These are phyloP conservation scores for Candida sp. DNA, from an alignment of 1,139 yeast species.

Conservation along the genomic window DNA sequence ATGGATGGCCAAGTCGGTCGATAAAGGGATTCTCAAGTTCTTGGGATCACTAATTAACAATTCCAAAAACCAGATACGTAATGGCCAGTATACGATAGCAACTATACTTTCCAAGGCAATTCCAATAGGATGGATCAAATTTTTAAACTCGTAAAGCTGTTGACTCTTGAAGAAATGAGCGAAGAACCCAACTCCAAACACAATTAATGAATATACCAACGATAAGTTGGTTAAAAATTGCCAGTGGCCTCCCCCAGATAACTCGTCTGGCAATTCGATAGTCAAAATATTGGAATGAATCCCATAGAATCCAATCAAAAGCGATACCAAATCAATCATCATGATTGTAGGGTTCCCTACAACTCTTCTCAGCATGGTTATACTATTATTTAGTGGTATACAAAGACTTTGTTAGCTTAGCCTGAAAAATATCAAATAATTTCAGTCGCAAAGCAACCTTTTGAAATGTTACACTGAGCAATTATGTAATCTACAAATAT, in stretches of 20 bases:
- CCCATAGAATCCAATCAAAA: constrained; percentile 31
- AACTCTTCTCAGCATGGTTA: constrained; percentile 14
- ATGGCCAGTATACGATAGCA: constrained; percentile 63
- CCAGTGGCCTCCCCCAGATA: constrained; percentile 57
- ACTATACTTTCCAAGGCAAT: constrained; percentile 59
- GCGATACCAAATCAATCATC: constrained; percentile 21
- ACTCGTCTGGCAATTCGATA: constrained; percentile 36
- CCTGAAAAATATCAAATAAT: background rate
- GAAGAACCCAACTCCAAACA: constrained; percentile 36
- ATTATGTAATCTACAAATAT: no score
- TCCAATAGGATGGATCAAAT: constrained; percentile 46
- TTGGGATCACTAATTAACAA: constrained; percentile 33
- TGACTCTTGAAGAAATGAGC: constrained; percentile 31
- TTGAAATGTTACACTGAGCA: no score
- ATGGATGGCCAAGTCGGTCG: constrained; percentile 56
- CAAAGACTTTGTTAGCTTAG: background rate
- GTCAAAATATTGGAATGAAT: constrained; percentile 14
- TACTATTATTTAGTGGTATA: background rate
- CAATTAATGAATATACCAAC: constrained; percentile 43
- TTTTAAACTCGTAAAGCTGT: constrained; percentile 25
- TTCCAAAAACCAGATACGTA: constrained; percentile 47
- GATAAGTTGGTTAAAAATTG: constrained; percentile 69
- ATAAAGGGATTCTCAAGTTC: constrained; percentile 36
- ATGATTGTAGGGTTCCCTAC: constrained; percentile 30
- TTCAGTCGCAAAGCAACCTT: no score